These are phyloP conservation scores for Populus alba DNA, from an alignment of 345 rosid species.

Conservation along the genomic window DNA sequence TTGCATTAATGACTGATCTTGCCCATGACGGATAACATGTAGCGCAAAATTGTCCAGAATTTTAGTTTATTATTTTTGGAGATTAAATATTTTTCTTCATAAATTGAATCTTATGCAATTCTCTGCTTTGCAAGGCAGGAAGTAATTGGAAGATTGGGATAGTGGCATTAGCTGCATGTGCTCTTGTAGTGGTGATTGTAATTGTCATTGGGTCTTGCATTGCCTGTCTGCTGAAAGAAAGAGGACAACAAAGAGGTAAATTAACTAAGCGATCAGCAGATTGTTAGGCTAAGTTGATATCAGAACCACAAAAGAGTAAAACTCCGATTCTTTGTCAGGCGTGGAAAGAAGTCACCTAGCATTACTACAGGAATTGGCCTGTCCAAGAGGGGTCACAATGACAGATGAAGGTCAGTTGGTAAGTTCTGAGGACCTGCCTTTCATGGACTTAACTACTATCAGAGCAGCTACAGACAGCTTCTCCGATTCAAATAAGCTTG, in stretches of 20 bases:
- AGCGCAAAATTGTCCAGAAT: too few species aligned
- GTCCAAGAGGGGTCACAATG: constrained; percentile 17
- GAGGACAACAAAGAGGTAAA: constrained; percentile 23
- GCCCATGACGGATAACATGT: too few species aligned
- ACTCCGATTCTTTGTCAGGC: constrained; percentile 10
- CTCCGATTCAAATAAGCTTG: constrained; percentile 17
- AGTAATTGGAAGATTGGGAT: constrained; percentile 23
- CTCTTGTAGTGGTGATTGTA: not conserved
- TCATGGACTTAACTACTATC: not conserved
- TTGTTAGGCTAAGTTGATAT: not conserved
- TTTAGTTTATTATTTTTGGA: not conserved
- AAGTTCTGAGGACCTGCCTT: constrained; percentile 22
- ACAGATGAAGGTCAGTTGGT: constrained; percentile 23
- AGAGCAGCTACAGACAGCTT: constrained; percentile 10
- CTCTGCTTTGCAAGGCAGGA: constrained; percentile 22
- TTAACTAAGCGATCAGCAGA: not conserved
- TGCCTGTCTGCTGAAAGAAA: constrained; percentile 5
- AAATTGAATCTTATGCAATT: not conserved
- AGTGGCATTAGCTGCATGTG: constrained; percentile 4
- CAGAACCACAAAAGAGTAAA: not conserved
- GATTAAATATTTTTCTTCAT: not conserved
- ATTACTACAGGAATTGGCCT: constrained; percentile 23
- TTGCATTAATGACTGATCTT: not conserved
- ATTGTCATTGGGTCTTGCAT: constrained; percentile 19
- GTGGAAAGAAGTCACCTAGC: constrained; percentile 18